Evolutionary conservation across 2,329 filamentous ascomycete species (phyloP).

Genomic region (Scorias spongiosa): DNA sequence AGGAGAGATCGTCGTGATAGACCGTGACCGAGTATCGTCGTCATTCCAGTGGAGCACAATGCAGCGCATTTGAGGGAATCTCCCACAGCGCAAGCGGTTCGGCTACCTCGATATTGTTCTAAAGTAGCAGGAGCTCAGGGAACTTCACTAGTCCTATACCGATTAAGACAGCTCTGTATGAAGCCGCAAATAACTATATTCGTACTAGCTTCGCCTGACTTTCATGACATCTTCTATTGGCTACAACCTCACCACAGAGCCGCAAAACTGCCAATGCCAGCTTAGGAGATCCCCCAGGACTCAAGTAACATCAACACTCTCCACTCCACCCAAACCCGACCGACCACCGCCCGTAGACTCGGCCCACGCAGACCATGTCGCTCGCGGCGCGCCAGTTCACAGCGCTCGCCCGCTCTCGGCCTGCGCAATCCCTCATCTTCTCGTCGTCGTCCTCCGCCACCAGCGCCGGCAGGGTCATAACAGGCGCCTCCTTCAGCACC

Average conservation of each 20-base stretch:
- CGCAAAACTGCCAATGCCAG: not conserved
- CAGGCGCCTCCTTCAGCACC: conserved; percentile 43
- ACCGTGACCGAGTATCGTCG: no score
- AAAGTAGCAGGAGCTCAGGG: no score
- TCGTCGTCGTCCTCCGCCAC: not conserved
- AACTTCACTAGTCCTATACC: no score
- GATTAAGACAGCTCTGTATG: no score
- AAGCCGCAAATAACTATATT: not conserved
- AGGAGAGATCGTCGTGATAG: not conserved
- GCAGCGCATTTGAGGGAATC: no score
- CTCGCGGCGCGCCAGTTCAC: conserved; percentile 29
- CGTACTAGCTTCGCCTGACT: not conserved
- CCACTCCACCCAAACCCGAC: conserved; percentile 11
- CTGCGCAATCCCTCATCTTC: conserved; percentile 5
- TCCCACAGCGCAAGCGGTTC: no score
- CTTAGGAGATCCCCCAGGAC: not conserved
- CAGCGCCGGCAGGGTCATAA: not conserved
- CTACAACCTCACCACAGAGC: not conserved
- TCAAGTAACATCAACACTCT: not conserved
- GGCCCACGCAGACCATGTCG: not conserved
- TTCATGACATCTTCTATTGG: not conserved
- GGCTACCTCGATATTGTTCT: no score
- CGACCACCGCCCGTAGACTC: conserved; percentile 27
- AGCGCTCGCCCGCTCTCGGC: conserved; percentile 31
- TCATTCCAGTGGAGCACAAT: no score